Percentiles rank a stretch among this genome's conserved stretches.
Conservation (phyloP, 2,329 filamentous ascomycete genomes). For the Didymosphaeria variabile region DNA sequence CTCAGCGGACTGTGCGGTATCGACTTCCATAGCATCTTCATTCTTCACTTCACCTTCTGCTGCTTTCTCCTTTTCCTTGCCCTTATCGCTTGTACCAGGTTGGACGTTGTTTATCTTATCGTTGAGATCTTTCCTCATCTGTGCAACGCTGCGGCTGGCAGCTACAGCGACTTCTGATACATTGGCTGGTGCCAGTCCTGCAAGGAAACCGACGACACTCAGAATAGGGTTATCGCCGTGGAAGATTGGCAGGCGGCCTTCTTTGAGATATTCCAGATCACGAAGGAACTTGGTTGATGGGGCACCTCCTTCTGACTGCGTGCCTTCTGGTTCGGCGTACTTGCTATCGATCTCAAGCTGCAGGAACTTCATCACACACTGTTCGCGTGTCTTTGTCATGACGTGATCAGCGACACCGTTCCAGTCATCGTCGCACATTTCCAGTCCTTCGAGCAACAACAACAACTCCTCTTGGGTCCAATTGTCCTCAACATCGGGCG, state of each 20-base stretch:
- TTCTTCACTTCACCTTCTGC: slow-evolving; percentile 59
- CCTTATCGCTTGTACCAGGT: slow-evolving; percentile 56
- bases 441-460: slow-evolving; percentile 87
- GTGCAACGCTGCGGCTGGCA: slow-evolving; percentile 84
- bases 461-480: slow-evolving; percentile 93
- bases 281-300: slow-evolving; percentile 52
- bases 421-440: slow-evolving; percentile 97
- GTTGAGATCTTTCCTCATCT: slow-evolving; percentile 81
- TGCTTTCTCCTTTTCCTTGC: slow-evolving; percentile 67
- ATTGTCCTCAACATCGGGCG: slow-evolving; percentile 83
- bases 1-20: slow-evolving; percentile 59
- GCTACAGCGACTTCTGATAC: slow-evolving; percentile 81
- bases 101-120: slow-evolving; percentile 75
- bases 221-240: slow-evolving; percentile 96
- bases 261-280: slow-evolving; percentile 70
- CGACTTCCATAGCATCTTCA: slow-evolving; percentile 69
- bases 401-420: slow-evolving; percentile 91
- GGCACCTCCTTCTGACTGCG: slow-evolving; percentile 56
- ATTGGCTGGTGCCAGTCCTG: slow-evolving; percentile 86
- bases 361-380: slow-evolving; percentile 96
- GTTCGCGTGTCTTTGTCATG: slow-evolving; percentile 87
- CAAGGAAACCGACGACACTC: slow-evolving; percentile 94
- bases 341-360: slow-evolving; percentile 98
- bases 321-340: slow-evolving; percentile 83
- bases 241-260: slow-evolving; percentile 86